These are phyloP conservation scores for Solanum chacoense DNA, from an alignment of 305 asterid species.

Conservation along the genomic window DNA sequence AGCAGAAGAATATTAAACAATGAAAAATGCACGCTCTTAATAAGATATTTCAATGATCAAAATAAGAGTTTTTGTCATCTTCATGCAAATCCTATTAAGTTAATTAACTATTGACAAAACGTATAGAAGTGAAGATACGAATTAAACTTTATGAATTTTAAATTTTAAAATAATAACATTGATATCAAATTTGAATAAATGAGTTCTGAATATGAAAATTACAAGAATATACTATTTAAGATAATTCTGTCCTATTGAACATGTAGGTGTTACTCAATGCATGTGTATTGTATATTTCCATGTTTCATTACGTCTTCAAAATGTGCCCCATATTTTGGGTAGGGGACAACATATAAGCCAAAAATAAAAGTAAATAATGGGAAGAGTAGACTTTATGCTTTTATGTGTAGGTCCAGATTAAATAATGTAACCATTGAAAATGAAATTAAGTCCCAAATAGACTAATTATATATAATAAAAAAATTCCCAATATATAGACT, in stretches of 20 bases:
- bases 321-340: not conserved
- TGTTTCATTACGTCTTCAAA: not conserved
- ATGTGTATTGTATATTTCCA: not conserved
- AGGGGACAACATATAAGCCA: not conserved
- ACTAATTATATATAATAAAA: not conserved
- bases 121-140: not conserved
- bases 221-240: too few species aligned
- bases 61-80: not conserved
- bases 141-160: not conserved
- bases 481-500: not conserved
- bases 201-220: not conserved
- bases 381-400: not conserved
- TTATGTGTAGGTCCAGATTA: not conserved
- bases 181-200: rapidly evolving
- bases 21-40: not conserved
- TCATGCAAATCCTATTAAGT: not conserved
- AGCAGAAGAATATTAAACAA: not conserved
- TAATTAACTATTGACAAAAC: not conserved
- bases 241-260: not conserved
- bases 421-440: not conserved
- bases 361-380: not conserved
- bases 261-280: not conserved
- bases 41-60: not conserved
- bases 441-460: not conserved
- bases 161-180: not conserved